Conservation (phyloP, 345 rosid genomes). For the Boechera retrofracta region DNA sequence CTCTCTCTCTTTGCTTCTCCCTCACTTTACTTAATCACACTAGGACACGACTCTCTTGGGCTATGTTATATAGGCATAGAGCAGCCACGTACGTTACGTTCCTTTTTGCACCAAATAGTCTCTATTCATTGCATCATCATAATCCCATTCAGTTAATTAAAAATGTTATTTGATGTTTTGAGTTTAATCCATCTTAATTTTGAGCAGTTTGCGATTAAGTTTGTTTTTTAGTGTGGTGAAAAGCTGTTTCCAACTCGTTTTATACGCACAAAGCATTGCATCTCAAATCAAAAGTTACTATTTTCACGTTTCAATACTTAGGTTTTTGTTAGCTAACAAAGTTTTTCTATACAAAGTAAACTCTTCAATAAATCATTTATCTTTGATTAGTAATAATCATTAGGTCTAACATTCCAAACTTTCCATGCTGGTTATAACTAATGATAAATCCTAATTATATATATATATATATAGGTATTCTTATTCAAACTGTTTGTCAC, state of each 20-base stretch:
- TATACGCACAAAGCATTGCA: constrained; percentile 27
- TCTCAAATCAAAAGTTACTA: constrained; percentile 3
- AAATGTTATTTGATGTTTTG: not conserved
- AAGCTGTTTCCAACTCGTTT: constrained; percentile 35
- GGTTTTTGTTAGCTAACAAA: not conserved
- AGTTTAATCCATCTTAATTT: constrained; percentile 20
- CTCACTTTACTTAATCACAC: constrained; percentile 25
- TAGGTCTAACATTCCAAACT: too few relatives aligned
- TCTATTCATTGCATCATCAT: constrained; percentile 30
- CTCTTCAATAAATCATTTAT: not conserved
- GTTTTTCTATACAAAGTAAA: not conserved
- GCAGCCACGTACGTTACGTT: constrained; percentile 36
- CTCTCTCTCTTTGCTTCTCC: constrained; percentile 21
- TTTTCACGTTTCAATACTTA: constrained; percentile 5
- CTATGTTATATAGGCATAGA: constrained; percentile 35
- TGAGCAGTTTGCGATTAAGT: constrained; percentile 12
- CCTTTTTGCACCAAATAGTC: constrained; percentile 23
- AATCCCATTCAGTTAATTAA: not conserved
- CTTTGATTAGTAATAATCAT: not conserved
- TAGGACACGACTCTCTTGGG: constrained; percentile 31
- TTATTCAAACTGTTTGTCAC: not conserved
- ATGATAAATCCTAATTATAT: not conserved
- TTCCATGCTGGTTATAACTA: not conserved
- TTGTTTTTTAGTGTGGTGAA: constrained; percentile 20
- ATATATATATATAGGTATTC: not conserved